Conservation (phyloP, 2,329 filamentous ascomycete species). For the Trichoderma semiorbis region DNA sequence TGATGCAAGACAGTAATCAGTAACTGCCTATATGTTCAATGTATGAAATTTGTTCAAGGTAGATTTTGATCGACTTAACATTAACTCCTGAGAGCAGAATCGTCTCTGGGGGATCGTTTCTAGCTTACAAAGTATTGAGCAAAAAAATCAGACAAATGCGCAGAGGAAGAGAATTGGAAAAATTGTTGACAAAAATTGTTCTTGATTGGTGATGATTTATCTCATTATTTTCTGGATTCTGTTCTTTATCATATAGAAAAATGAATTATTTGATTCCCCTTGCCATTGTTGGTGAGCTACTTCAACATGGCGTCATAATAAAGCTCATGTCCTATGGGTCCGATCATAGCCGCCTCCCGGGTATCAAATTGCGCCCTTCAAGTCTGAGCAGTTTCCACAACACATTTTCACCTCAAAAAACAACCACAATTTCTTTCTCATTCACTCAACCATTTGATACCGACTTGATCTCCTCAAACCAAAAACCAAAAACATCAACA, state of each 20-base stretch:
- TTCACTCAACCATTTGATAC: too few relatives aligned
- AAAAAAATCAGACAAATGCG: background rate
- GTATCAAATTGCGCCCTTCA: background rate
- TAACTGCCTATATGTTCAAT: background rate
- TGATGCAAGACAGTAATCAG: background rate
- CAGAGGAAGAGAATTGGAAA: too few relatives aligned
- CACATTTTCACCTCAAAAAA: background rate
- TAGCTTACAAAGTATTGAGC: background rate
- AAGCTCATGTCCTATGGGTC: background rate
- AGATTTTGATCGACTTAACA: background rate
- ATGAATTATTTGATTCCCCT: background rate
- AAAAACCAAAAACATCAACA: background rate
- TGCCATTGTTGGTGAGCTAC: background rate
- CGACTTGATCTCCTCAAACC: background rate
- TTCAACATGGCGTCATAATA: constrained; percentile 3
- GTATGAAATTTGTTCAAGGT: background rate
- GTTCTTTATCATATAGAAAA: background rate
- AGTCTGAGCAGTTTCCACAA: background rate
- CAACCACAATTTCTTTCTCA: background rate
- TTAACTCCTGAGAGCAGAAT: background rate
- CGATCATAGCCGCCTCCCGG: constrained; percentile 2
- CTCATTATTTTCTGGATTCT: too few relatives aligned
- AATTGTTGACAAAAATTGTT: too few relatives aligned
- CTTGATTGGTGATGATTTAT: background rate
- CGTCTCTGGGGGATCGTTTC: background rate